phyloP scores from a whole-genome alignment of 306 rosid species.

The Inga leiocalycina region DNA sequence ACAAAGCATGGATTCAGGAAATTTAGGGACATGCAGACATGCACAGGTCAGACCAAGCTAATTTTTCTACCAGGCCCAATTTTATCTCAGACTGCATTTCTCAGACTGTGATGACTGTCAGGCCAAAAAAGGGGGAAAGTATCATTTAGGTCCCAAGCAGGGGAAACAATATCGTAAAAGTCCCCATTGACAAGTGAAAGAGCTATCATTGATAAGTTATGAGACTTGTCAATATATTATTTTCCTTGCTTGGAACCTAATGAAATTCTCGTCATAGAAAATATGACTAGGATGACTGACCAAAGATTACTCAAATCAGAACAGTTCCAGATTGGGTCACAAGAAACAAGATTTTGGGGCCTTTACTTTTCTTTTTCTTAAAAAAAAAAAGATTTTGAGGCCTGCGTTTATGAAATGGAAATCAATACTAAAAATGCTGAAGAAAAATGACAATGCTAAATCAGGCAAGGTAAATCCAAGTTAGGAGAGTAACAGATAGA shows the following conservation, averaged over 20 bases:
- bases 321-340: background rate
- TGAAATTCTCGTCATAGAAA: too few species aligned
- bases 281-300: background rate
- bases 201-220: too few species aligned
- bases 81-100: background rate
- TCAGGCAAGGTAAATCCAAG: background rate
- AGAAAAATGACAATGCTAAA: background rate
- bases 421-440: background rate
- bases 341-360: background rate
- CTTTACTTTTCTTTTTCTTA: too few species aligned
- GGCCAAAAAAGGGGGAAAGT: too few species aligned
- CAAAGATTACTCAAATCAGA: background rate
- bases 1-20: constrained; percentile 13
- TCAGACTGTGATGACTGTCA: background rate
- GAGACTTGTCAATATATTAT: too few species aligned
- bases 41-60: background rate
- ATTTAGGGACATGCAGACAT: background rate
- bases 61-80: background rate
- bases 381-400: background rate
- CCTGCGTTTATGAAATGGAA: background rate
- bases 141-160: too few species aligned
- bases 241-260: too few species aligned
- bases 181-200: too few species aligned
- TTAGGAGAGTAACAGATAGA: background rate
- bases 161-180: too few species aligned